These are phyloP conservation scores for Cutaneotrichosporon spelunceum DNA, from an alignment of 1,284 basidiomycete genomes.

Conservation along the genomic window DNA sequence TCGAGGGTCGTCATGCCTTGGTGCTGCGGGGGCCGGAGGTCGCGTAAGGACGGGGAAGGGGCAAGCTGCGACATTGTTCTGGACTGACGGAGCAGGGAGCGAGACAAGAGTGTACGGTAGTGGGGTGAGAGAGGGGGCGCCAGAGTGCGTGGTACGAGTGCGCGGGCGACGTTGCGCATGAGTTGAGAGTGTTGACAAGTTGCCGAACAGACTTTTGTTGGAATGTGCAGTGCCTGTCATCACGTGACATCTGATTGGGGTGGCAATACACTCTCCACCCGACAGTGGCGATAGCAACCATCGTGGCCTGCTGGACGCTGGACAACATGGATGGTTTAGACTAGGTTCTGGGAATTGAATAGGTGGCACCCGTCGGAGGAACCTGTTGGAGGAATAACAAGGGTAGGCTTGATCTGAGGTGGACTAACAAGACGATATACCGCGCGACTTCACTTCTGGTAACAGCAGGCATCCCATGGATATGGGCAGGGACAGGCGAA, in stretches of 20 bases:
- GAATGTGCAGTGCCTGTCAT: neutral
- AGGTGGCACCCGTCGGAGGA: too few species aligned
- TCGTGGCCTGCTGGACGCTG: too few species aligned
- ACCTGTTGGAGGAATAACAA: too few species aligned
- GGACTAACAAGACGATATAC: too few species aligned
- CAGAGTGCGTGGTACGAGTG: neutral
- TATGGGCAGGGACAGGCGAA: too few species aligned
- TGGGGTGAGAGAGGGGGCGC: neutral
- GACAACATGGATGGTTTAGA: too few species aligned
- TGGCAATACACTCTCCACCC: neutral
- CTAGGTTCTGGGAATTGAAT: too few species aligned
- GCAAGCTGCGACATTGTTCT: neutral
- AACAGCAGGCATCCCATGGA: too few species aligned
- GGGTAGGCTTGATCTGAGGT: too few species aligned
- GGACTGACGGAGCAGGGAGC: neutral
- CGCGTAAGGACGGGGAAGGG: slow-evolving; percentile 11
- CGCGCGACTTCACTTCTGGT: too few species aligned
- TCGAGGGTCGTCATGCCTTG: slow-evolving; percentile 56
- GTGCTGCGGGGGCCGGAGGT: slow-evolving; percentile 39
- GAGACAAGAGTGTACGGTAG: neutral
- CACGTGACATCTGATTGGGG: neutral
- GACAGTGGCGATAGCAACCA: too few species aligned
- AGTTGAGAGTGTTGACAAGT: neutral
- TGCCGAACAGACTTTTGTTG: neutral
- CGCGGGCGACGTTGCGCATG: neutral